These are phyloP conservation scores for Friedmanniomyces simplex DNA, from an alignment of 495 filamentous ascomycete species.

Conservation along the genomic window DNA sequence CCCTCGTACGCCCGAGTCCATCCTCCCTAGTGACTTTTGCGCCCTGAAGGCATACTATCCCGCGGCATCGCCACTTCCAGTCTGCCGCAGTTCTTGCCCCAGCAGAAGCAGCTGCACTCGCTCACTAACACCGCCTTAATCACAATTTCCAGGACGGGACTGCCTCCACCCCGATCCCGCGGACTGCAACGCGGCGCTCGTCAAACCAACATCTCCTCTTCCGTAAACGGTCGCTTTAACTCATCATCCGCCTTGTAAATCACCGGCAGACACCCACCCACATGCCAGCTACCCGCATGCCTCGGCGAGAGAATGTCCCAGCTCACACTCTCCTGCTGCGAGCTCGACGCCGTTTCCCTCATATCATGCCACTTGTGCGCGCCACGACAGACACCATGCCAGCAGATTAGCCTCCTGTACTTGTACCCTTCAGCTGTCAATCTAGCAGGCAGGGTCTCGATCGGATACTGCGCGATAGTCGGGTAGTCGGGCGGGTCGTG, in stretches of 20 bases:
- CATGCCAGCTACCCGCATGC: background rate
- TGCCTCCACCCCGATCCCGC: too few relatives aligned
- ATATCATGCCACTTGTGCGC: constrained; percentile 3
- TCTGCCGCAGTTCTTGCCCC: too few relatives aligned
- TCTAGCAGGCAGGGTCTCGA: background rate
- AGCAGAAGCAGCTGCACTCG: too few relatives aligned
- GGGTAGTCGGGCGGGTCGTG: background rate
- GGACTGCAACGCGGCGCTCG: too few relatives aligned
- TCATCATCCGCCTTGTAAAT: background rate
- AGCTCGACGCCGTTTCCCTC: background rate
- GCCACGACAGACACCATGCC: constrained; percentile 1
- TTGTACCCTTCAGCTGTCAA: background rate
- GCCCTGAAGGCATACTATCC: too few relatives aligned
- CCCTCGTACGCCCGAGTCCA: too few relatives aligned
- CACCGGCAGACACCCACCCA: background rate
- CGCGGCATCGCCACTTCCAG: too few relatives aligned
- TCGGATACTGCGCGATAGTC: background rate
- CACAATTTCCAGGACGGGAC: too few relatives aligned
- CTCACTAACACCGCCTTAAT: too few relatives aligned
- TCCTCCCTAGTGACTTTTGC: too few relatives aligned
- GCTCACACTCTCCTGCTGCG: background rate
- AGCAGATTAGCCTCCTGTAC: constrained; percentile 2
- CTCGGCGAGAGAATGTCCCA: background rate
- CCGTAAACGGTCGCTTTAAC: background rate
- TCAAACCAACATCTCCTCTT: background rate